Evolutionary conservation across 2,329 filamentous ascomycete genomes (phyloP).

Genomic region (Basipetospora sp.): DNA sequence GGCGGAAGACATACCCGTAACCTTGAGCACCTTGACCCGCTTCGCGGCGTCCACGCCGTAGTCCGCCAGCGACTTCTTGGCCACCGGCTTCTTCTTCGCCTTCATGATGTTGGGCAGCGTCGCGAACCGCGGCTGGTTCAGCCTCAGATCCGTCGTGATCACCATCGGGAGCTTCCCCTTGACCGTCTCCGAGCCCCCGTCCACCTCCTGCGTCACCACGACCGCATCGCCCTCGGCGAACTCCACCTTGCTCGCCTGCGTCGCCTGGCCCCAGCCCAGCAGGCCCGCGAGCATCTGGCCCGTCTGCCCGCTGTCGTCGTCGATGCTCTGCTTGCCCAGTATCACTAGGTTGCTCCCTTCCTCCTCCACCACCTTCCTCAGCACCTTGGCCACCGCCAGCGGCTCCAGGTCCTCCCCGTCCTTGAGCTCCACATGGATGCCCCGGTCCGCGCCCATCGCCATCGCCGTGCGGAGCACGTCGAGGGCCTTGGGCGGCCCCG

Average conservation of each 20-base stretch:
- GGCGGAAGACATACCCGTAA: constrained; percentile 47
- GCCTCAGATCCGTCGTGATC: constrained; percentile 81
- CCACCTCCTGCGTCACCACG: constrained; percentile 78
- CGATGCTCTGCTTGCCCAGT: constrained; percentile 94
- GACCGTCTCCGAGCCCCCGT: constrained; percentile 86
- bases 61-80: constrained; percentile 78
- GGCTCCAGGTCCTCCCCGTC: constrained; percentile 72
- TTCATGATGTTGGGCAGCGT: constrained; percentile 99
- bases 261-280: constrained; percentile 85
- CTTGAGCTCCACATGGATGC: constrained; percentile 69
- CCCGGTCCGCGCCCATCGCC: constrained; percentile 95
- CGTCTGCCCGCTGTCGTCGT: constrained; percentile 89
- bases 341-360: constrained; percentile 86
- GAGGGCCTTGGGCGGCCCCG: constrained; percentile 72
- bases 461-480: constrained; percentile 90
- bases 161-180: constrained; percentile 76
- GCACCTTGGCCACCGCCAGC: constrained; percentile 78
- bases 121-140: constrained; percentile 92
- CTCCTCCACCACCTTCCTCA: constrained; percentile 62
- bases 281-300: constrained; percentile 95
- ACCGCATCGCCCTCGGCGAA: constrained; percentile 57
- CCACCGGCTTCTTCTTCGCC: constrained; percentile 98
- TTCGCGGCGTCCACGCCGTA: constrained; percentile 60
- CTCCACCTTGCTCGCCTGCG: constrained; percentile 73
- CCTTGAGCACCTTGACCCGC: constrained; percentile 79